A percentile compares a stretch with the other conserved stretches of the same genome.
These are phyloP conservation scores for Areca catechu DNA, from an alignment of 176 grass and related monocot species.

Conservation along the genomic window DNA sequence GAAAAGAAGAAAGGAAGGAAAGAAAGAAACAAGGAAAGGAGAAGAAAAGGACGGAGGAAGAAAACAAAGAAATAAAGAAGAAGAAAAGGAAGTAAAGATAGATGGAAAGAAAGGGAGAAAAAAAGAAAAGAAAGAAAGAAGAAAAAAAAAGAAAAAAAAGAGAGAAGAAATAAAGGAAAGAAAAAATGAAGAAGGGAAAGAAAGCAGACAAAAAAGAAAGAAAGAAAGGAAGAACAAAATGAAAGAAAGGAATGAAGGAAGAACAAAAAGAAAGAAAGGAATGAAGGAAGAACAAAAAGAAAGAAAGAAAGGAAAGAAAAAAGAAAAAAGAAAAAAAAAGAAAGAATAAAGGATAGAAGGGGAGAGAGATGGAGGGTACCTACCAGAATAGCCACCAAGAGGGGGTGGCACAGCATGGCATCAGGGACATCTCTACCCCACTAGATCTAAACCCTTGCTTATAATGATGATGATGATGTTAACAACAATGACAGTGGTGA, in stretches of 20 bases:
- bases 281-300: neutral
- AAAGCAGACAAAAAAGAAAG: neutral
- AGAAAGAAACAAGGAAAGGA: too few species aligned
- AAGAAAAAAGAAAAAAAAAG: neutral
- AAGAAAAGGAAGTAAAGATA: neutral
- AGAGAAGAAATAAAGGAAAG: too few species aligned
- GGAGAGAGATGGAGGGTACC: neutral
- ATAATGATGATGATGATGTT: too few species aligned
- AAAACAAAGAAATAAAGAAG: too few species aligned
- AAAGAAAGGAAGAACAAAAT: neutral
- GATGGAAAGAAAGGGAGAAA: neutral
- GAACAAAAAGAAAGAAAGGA: neutral
- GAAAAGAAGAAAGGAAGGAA: too few species aligned
- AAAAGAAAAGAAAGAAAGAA: neutral
- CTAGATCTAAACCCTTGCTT: too few species aligned
- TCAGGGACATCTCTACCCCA: too few species aligned
- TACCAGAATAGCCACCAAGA: neutral
- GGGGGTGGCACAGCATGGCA: neutral
- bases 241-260: neutral
- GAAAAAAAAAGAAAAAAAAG: neutral
- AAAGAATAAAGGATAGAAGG: neutral
- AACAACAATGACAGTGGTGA: too few species aligned
- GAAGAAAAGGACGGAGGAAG: too few species aligned
- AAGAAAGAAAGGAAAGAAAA: neutral
- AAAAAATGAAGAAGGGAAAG: neutral